These are phyloP conservation scores for Populus hybrid DNA, from an alignment of 441 rosid species.

Conservation along the genomic window DNA sequence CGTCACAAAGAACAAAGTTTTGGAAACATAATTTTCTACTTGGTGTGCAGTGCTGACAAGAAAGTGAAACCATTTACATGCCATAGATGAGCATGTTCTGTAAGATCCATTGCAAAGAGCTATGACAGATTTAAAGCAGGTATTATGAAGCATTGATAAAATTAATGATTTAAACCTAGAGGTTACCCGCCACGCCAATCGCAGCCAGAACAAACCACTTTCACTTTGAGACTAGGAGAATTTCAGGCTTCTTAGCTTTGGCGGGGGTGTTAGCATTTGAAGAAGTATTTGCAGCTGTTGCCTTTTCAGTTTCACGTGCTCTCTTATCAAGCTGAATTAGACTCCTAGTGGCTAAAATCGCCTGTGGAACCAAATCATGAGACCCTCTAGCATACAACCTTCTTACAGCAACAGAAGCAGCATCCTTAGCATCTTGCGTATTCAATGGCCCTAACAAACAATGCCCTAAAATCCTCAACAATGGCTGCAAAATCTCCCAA, in stretches of 20 bases:
- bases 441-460: constrained; percentile 79
- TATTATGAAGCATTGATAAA: not conserved
- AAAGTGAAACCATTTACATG: not conserved
- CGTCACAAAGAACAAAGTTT: no score
- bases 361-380: constrained; percentile 87
- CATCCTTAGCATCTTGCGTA: constrained; percentile 66
- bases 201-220: constrained; percentile 17
- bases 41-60: not conserved
- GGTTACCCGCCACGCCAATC: constrained; percentile 37
- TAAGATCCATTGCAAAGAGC: not conserved
- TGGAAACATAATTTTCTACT: not conserved
- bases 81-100: not conserved
- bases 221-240: constrained; percentile 80
- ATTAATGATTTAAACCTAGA: not conserved
- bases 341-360: constrained; percentile 74
- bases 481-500: constrained; percentile 86
- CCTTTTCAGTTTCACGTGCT: constrained; percentile 44
- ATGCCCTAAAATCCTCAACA: constrained; percentile 70
- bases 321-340: constrained; percentile 77
- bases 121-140: not conserved
- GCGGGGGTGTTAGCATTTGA: constrained; percentile 72
- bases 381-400: constrained; percentile 81
- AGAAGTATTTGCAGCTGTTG: constrained; percentile 37
- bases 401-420: constrained; percentile 71
- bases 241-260: constrained; percentile 73